Evolutionary conservation across 2,329 filamentous ascomycete species (phyloP).

Genomic region (Xylariaceae sp.): DNA sequence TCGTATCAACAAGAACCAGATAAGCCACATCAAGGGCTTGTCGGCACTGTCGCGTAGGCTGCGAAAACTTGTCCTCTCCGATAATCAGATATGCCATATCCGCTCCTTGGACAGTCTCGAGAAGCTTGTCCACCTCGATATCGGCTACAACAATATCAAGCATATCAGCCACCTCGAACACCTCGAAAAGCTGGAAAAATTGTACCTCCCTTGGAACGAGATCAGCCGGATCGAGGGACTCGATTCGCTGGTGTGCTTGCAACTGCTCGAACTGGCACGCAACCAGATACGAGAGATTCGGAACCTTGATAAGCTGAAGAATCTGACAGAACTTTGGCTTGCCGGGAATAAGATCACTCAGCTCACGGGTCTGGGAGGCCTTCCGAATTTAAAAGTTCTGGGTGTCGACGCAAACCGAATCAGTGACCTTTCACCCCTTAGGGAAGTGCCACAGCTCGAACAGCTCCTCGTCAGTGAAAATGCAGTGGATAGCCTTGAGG

Average conservation of each 20-base stretch:
- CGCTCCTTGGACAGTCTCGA: conserved; percentile 73
- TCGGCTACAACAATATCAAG: conserved; percentile 99
- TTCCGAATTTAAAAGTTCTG: conserved; percentile 77
- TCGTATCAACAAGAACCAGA: conserved; percentile 89
- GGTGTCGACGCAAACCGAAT: conserved; percentile 96
- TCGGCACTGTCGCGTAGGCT: conserved; percentile 59
- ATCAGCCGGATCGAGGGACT: conserved; percentile 83
- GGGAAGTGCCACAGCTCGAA: conserved; percentile 69
- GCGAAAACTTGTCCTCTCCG: conserved; percentile 87
- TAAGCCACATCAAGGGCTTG: conserved; percentile 74
- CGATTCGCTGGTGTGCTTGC: conserved; percentile 66
- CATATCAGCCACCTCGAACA: conserved; percentile 88
- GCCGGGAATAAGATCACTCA: conserved; percentile 95
- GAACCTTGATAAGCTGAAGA: conserved; percentile 71
- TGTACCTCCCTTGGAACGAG: conserved; percentile 94
- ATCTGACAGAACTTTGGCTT: conserved; percentile 84
- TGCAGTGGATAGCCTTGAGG: conserved; percentile 69
- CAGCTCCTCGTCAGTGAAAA: conserved; percentile 97
- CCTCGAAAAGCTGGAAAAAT: conserved; percentile 69
- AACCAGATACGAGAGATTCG: conserved; percentile 88
- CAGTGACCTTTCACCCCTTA: conserved; percentile 68
- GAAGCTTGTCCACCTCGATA: conserved; percentile 72
- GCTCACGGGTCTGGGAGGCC: conserved; percentile 66
- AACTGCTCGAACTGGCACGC: conserved; percentile 83
- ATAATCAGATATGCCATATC: conserved; percentile 88